Evolutionary conservation across 345 rosid genomes (phyloP).

Genomic region (Rhodamnia rubescens): DNA sequence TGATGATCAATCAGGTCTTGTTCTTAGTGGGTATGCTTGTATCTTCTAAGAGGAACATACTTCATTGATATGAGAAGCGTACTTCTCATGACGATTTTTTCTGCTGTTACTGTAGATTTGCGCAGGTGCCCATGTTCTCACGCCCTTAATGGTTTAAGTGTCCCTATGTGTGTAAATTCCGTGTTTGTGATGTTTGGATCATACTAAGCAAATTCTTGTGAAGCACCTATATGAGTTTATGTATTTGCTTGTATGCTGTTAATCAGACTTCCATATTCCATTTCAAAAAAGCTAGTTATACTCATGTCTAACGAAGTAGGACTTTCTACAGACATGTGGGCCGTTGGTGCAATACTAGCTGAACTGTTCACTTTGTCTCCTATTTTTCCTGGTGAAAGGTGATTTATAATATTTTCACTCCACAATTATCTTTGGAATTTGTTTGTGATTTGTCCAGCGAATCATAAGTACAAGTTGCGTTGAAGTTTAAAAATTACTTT

Average conservation of each 20-base stretch:
- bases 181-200: neutral
- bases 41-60: neutral
- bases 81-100: neutral
- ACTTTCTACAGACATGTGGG: conserved; percentile 82
- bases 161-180: neutral
- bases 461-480: neutral
- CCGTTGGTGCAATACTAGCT: conserved; percentile 87
- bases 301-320: conserved; percentile 1
- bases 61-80: neutral
- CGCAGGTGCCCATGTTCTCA: neutral
- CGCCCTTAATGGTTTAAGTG: neutral
- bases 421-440: neutral
- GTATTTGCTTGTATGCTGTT: neutral
- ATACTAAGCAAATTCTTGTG: neutral
- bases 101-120: neutral
- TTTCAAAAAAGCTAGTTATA: neutral
- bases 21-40: neutral
- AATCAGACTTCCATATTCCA: neutral
- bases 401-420: neutral
- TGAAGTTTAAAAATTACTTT: neutral
- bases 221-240: neutral
- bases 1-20: neutral
- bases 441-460: neutral
- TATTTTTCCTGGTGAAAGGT: conserved; percentile 94
- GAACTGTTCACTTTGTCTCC: conserved; percentile 85